Conservation (phyloP, 805 yeast species). For the Sugiyamaella smithiae region DNA sequence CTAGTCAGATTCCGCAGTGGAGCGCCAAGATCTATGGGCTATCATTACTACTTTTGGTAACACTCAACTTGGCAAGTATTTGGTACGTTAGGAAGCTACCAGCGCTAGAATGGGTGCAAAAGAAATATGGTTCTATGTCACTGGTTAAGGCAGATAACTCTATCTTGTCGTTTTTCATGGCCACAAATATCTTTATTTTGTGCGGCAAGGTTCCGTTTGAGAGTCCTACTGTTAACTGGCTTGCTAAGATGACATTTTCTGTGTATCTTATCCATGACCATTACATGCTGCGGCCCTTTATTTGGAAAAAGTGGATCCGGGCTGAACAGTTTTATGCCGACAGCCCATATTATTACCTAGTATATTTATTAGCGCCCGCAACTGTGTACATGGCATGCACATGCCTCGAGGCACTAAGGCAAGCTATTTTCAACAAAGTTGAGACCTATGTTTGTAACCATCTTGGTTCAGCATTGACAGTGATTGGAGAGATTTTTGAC, state of each 20-base stretch:
- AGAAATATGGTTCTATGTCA: background rate
- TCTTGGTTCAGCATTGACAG: too few relatives aligned
- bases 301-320: conserved; percentile 5
- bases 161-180: conserved; percentile 2
- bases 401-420: conserved; percentile 1
- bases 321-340: background rate
- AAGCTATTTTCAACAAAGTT: background rate
- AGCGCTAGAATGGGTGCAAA: background rate
- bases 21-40: background rate
- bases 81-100: background rate
- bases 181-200: conserved; percentile 2
- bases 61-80: background rate
- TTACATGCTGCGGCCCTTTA: background rate
- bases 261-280: conserved; percentile 11
- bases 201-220: conserved; percentile 6
- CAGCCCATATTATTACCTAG: background rate
- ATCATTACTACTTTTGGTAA: background rate
- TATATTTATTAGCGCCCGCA: conserved; percentile 1
- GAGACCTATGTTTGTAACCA: background rate
- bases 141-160: conserved; percentile 2
- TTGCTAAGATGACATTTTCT: conserved; percentile 2
- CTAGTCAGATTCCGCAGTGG: background rate
- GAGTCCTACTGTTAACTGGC: background rate
- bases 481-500: too few relatives aligned
- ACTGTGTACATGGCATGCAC: conserved; percentile 3